phyloP scores from a whole-genome alignment of 305 asterid genomes.

The Rubia tinctorum region DNA sequence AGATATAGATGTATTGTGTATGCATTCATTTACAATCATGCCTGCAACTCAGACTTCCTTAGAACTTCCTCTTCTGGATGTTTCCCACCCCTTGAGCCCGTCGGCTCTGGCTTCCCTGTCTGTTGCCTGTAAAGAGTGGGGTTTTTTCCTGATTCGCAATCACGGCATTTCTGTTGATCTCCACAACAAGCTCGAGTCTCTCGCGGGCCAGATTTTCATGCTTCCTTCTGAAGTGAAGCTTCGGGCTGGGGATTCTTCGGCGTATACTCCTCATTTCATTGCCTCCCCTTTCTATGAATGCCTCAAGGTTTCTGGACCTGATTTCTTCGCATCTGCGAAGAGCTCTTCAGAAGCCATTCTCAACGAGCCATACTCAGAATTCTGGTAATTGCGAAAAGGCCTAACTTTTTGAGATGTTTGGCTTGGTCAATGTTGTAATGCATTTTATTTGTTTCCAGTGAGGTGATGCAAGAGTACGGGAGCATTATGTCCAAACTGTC shows the following conservation, averaged over 20 bases:
- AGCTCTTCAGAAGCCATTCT: constrained; percentile 47
- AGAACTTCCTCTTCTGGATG: constrained; percentile 60
- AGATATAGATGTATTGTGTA: neutral
- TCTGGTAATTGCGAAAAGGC: constrained; percentile 38
- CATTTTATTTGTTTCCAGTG: constrained; percentile 27
- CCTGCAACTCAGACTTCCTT: constrained; percentile 40
- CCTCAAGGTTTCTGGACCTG: constrained; percentile 63
- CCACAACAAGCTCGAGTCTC: constrained; percentile 33
- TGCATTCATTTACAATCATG: constrained; percentile 18
- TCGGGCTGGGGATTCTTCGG: constrained; percentile 61
- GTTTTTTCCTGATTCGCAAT: constrained; percentile 58
- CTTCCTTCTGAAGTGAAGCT: constrained; percentile 62
- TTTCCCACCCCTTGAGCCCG: constrained; percentile 50
- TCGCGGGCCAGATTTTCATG: constrained; percentile 38
- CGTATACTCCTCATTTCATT: constrained; percentile 81
- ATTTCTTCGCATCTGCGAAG: constrained; percentile 58
- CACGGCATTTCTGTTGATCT: constrained; percentile 57
- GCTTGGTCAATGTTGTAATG: neutral
- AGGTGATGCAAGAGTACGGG: constrained; percentile 50
- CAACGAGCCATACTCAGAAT: constrained; percentile 35
- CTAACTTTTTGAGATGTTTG: neutral
- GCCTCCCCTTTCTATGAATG: constrained; percentile 82
- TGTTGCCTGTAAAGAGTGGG: constrained; percentile 72
- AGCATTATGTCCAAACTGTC: constrained; percentile 51
- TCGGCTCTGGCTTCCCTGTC: constrained; percentile 51